These are phyloP conservation scores for Rhizoclosmatium hyalinum DNA, from an alignment of 371 early-diverging fungal species.

Conservation along the genomic window DNA sequence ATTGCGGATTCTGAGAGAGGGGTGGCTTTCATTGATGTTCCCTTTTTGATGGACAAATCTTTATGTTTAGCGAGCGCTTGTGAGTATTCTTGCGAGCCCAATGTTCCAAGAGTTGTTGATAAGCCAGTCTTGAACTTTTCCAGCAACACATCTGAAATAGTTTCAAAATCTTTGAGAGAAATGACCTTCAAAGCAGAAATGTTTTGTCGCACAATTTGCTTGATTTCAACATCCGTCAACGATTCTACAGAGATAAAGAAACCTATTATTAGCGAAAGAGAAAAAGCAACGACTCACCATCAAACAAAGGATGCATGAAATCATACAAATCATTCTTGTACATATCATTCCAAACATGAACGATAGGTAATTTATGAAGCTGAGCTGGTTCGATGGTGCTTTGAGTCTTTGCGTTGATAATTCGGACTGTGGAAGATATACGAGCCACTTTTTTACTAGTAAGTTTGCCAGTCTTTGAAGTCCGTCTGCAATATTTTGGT, in stretches of 20 bases:
- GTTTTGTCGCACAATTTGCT: not conserved
- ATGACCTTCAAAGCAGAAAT: not conserved
- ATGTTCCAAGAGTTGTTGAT: not conserved
- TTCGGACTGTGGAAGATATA: too few species aligned
- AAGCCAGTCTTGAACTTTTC: not conserved
- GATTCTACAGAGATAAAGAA: too few species aligned
- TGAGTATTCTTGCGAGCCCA: not conserved
- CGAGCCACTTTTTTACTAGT: not conserved
- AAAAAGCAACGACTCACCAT: slow-evolving; percentile 7
- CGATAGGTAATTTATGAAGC: not conserved
- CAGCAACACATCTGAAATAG: not conserved
- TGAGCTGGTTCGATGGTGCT: not conserved
- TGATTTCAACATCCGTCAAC: not conserved
- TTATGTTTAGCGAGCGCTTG: not conserved
- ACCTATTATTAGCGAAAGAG: not conserved
- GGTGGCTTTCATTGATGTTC: not conserved
- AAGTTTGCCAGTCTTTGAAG: not conserved
- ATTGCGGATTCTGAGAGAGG: not conserved
- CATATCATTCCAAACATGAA: slow-evolving; percentile 19
- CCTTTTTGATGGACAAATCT: not conserved
- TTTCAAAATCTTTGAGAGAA: not conserved
- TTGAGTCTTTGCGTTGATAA: too few species aligned
- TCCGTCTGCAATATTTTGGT: not conserved
- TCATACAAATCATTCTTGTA: not conserved
- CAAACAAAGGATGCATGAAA: not conserved